Conservation (phyloP, 2,329 filamentous ascomycete genomes). For the Calonectria multiphialidica region DNA sequence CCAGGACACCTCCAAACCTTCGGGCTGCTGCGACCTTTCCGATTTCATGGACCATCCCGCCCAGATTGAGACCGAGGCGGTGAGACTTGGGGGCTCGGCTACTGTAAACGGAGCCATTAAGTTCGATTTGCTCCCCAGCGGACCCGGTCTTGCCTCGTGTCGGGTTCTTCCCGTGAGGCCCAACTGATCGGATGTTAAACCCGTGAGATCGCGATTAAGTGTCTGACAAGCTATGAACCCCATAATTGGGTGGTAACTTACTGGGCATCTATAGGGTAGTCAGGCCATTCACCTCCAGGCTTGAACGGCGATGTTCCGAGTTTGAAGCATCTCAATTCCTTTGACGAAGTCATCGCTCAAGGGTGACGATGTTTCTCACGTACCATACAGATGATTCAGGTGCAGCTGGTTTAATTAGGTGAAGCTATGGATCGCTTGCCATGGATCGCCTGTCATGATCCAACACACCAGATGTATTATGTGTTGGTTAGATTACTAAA, state of each 20-base stretch:
- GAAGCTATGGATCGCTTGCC: no score
- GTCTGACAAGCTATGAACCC: not conserved
- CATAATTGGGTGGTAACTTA: no score
- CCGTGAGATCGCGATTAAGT: not conserved
- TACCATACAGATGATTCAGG: no score
- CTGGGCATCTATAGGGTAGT: not conserved
- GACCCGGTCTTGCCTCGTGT: not conserved
- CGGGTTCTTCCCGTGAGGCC: not conserved
- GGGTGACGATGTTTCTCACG: no score
- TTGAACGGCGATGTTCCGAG: no score
- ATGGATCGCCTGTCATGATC: no score
- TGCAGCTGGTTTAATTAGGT: no score
- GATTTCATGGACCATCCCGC: slow-evolving; percentile 4
- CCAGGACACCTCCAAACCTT: not conserved
- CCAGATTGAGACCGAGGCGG: slow-evolving; percentile 5
- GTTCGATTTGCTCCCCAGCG: not conserved
- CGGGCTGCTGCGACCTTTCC: not conserved
- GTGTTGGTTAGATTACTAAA: no score
- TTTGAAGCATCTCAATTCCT: no score
- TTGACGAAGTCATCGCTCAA: no score
- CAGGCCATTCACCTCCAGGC: not conserved
- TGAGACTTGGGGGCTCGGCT: slow-evolving; percentile 1
- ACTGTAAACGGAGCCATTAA: not conserved
- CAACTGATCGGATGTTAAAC: not conserved
- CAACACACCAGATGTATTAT: no score